Evolutionary conservation across 495 filamentous ascomycete genomes (phyloP).

Genomic region (Aspergillus wentii): DNA sequence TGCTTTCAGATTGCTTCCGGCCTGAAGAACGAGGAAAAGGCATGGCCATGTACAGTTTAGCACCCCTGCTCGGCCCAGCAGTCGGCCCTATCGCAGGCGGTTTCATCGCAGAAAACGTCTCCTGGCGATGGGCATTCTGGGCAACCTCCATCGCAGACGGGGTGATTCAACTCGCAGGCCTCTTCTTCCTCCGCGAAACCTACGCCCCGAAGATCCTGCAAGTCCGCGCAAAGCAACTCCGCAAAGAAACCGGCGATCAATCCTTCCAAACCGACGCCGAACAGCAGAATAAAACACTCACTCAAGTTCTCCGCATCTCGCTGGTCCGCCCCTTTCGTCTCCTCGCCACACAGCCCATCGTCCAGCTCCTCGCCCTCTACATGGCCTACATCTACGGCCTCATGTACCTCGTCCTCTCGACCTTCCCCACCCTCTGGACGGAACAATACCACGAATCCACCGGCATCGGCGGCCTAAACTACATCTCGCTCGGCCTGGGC

Average conservation of each 20-base stretch:
- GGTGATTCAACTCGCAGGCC: conserved; percentile 55
- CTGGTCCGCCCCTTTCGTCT: conserved; percentile 54
- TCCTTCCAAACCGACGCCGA: conserved; percentile 63
- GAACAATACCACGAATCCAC: conserved; percentile 51
- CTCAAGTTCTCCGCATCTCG: conserved; percentile 33
- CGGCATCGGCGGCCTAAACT: conserved; percentile 63
- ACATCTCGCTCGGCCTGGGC: conserved; percentile 65
- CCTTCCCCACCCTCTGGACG: conserved; percentile 19
- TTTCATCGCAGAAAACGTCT: conserved; percentile 63
- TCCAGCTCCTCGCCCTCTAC: conserved; percentile 56
- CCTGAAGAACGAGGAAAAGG: conserved; percentile 62
- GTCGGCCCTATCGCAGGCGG: conserved; percentile 60
- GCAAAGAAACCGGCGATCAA: conserved; percentile 59
- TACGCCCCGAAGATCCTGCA: conserved; percentile 61
- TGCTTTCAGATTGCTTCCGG: conserved; percentile 58
- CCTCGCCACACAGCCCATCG: conserved; percentile 55
- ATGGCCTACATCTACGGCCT: conserved; percentile 69
- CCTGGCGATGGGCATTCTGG: conserved; percentile 70
- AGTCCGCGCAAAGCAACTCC: conserved; percentile 50
- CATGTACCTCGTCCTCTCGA: conserved; percentile 67
- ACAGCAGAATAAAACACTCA: conserved; percentile 36
- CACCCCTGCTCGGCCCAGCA: conserved; percentile 63
- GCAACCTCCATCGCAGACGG: conserved; percentile 57
- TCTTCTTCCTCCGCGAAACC: conserved; percentile 68
- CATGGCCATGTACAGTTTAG: conserved; percentile 59